phyloP scores from a whole-genome alignment of 768 basidiomycete genomes.

The Naganishia kalamii region DNA sequence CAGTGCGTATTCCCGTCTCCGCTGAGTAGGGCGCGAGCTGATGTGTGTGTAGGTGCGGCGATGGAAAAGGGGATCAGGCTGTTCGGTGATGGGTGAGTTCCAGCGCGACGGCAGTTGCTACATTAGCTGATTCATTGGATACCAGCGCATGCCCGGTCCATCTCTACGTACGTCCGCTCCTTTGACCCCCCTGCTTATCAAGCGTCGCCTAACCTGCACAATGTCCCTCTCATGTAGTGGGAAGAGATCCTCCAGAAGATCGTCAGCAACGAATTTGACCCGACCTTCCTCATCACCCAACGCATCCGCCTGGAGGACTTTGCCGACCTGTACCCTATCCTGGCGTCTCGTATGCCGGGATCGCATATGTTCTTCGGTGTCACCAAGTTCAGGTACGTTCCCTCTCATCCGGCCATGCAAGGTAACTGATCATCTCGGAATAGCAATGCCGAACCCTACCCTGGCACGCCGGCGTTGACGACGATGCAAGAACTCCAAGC shows the following conservation, averaged over 20 bases:
- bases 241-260: slow-evolving; percentile 56
- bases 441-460: neutral
- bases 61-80: slow-evolving; percentile 71
- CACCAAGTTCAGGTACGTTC: neutral
- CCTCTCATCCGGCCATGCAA: neutral
- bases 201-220: neutral
- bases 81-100: slow-evolving; percentile 61
- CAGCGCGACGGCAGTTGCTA: neutral
- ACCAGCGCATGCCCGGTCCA: slow-evolving; percentile 56
- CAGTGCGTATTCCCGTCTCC: slow-evolving; percentile 2
- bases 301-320: neutral
- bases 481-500: neutral
- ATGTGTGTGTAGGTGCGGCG: slow-evolving; percentile 54
- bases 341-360: neutral
- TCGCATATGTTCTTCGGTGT: neutral
- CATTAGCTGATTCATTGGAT: neutral
- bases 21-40: too few species aligned
- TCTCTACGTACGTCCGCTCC: slow-evolving; percentile 2
- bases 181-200: neutral
- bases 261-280: neutral
- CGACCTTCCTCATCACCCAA: neutral
- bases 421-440: neutral
- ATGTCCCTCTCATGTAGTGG: slow-evolving; percentile 54
- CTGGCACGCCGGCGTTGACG: neutral
- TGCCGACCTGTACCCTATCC: neutral